Evolutionary conservation across 345 rosid species (phyloP), one percentile per base, ranked within the genome.

Genomic region (Theobroma cacao): DNA sequence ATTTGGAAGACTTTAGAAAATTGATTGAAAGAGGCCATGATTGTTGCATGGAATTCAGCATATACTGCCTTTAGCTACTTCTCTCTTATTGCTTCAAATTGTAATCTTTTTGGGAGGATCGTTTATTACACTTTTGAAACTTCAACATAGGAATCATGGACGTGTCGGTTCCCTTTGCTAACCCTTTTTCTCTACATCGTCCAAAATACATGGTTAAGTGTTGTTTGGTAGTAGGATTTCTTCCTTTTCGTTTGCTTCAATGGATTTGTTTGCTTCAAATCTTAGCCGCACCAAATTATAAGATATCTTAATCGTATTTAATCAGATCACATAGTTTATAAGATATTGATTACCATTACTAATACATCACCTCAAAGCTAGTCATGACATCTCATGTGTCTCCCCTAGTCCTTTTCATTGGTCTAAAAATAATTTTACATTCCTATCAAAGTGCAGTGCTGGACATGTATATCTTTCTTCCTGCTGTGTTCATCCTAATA

Each of bases 41-140:
- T 94, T 88, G 75, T 85, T 89, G 90, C 97, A 91, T 93, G 95
- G 98, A 94, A 92, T 90, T 94, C 96, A 86, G 87, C 84, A 60
- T 72, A 80, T 77, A 60, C 76, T 67, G 80, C 86, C 84, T 79
- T 70, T 75, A 75, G 64, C 82, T 82, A 63, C 79, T 62, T 62
- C 85, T 76, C 86, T 80, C 84, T 84, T 79, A 76, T 87, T 84
- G 88, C 89, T 83, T 88, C 80, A 53, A 79, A 18, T 79, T 87
- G 77, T 83, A 79, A 80, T 86, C 77, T 72, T 75, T 81, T 77
- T 43, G 7, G 56, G 71, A 63, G 33, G 67, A 70, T 80, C 84
- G 81, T 80, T 82, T 56, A 85, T 86, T 83, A 58, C 92, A 20
- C 89, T 80, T 89, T 91, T 88, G 90, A 86, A 85, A 75, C 76